These are phyloP conservation scores for Stagonosporopsis cucurbitacearum DNA, from an alignment of 2,329 filamentous ascomycete species.

Conservation along the genomic window DNA sequence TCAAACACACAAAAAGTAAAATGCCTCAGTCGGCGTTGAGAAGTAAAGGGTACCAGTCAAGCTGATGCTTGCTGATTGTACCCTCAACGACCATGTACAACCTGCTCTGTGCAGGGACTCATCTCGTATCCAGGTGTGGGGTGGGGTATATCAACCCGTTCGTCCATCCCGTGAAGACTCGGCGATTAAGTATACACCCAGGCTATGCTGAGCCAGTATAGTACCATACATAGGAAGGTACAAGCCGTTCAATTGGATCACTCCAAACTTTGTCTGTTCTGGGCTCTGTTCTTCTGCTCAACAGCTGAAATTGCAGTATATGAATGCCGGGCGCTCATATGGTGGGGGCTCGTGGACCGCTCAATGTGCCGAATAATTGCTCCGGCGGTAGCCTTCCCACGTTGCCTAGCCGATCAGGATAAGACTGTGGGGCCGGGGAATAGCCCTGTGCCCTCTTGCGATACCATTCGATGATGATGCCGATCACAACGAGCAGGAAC, in stretches of 20 bases:
- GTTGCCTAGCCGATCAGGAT: slow-evolving; percentile 55
- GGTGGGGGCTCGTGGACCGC: slow-evolving; percentile 41
- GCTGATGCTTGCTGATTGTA: background rate
- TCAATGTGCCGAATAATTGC: slow-evolving; percentile 47
- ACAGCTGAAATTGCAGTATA: background rate
- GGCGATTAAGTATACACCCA: too few relatives aligned
- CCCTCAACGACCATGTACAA: slow-evolving; percentile 4
- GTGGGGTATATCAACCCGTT: background rate
- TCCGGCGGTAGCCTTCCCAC: slow-evolving; percentile 60
- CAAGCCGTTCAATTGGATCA: background rate
- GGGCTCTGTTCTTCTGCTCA: background rate
- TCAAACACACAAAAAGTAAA: slow-evolving; percentile 20
- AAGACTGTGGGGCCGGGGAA: slow-evolving; percentile 71
- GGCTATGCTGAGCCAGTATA: background rate
- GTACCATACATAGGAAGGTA: background rate
- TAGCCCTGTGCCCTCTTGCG: slow-evolving; percentile 82
- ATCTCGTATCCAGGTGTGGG: background rate
- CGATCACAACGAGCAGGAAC: slow-evolving; percentile 76
- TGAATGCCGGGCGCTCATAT: slow-evolving; percentile 25
- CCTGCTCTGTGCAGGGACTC: background rate
- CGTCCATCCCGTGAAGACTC: background rate
- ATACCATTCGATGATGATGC: slow-evolving; percentile 76
- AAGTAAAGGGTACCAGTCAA: slow-evolving; percentile 4
- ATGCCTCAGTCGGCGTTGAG: slow-evolving; percentile 4
- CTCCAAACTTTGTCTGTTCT: background rate